Percentiles rank a stretch among this genome's conserved stretches.
Evolutionary conservation across 1,139 yeast species (phyloP).

Genomic region (Ogataea hybrid): DNA sequence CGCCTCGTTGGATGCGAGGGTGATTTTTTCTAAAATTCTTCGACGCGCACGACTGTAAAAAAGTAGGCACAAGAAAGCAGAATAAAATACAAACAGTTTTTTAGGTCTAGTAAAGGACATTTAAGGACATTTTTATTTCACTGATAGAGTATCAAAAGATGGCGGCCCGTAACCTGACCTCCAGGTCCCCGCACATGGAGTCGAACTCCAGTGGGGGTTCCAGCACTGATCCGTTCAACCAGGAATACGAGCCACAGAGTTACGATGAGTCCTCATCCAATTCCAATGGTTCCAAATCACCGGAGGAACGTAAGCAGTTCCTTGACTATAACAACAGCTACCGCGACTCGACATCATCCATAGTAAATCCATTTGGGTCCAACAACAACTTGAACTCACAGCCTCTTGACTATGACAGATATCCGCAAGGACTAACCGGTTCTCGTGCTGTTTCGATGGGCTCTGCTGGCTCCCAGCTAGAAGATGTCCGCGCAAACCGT

Average conservation of each 20-base stretch:
- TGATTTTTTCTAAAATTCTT: slow-evolving; percentile 1
- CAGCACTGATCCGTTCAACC: slow-evolving; percentile 28
- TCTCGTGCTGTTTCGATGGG: slow-evolving; percentile 35
- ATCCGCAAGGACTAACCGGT: slow-evolving; percentile 33
- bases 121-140: slow-evolving; percentile 1
- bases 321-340: slow-evolving; percentile 25
- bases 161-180: slow-evolving; percentile 34
- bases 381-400: slow-evolving; percentile 19
- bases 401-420: slow-evolving; percentile 32
- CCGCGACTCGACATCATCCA: slow-evolving; percentile 28
- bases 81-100: slow-evolving; percentile 7
- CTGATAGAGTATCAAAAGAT: slow-evolving; percentile 15
- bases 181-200: slow-evolving; percentile 32
- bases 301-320: slow-evolving; percentile 24
- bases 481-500: slow-evolving; percentile 14
- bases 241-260: slow-evolving; percentile 28
- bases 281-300: slow-evolving; percentile 21
- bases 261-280: slow-evolving; percentile 27
- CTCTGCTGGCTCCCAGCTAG: slow-evolving; percentile 30
- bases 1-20: slow-evolving; percentile 6
- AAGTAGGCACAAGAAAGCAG: slow-evolving; percentile 12
- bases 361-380: slow-evolving; percentile 31
- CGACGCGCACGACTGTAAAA: slow-evolving; percentile 9
- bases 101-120: slow-evolving; percentile 1
- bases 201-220: slow-evolving; percentile 25